Evolutionary conservation across 306 rosid species (phyloP).

Genomic region (Fragaria ananassa): DNA sequence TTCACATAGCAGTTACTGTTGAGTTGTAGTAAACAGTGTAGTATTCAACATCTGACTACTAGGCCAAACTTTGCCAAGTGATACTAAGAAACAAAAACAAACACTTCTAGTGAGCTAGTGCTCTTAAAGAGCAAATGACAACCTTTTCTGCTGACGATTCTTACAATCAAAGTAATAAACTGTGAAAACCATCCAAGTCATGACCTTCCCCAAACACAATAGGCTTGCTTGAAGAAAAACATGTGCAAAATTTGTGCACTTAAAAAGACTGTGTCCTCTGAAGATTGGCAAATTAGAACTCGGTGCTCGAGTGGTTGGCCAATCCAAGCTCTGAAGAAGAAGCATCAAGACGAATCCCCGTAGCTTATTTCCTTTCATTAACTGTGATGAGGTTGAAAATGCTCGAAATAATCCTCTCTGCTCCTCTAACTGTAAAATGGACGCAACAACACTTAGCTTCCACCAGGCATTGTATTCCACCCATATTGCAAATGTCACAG

Average conservation of each 20-base stretch:
- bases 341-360: background rate
- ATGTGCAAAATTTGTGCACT: background rate
- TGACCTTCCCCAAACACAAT: background rate
- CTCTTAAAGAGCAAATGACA: background rate
- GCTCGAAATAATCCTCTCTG: background rate
- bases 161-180: constrained; percentile 19
- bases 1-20: background rate
- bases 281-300: background rate
- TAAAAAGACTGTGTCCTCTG: background rate
- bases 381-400: background rate
- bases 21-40: background rate
- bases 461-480: constrained; percentile 14
- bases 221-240: background rate
- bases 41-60: background rate
- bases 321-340: background rate
- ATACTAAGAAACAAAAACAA: background rate
- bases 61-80: background rate
- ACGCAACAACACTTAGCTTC: background rate
- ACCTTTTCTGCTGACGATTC: background rate
- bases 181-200: constrained; percentile 6
- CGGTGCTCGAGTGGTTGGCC: background rate
- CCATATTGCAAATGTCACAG: background rate
- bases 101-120: background rate
- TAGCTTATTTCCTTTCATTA: constrained; percentile 3
- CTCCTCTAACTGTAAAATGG: background rate